Evolutionary conservation across 352 stramenopile species (phyloP), one percentile per base, ranked within the genome.

Genomic region (Phytophthora pinifolia): DNA sequence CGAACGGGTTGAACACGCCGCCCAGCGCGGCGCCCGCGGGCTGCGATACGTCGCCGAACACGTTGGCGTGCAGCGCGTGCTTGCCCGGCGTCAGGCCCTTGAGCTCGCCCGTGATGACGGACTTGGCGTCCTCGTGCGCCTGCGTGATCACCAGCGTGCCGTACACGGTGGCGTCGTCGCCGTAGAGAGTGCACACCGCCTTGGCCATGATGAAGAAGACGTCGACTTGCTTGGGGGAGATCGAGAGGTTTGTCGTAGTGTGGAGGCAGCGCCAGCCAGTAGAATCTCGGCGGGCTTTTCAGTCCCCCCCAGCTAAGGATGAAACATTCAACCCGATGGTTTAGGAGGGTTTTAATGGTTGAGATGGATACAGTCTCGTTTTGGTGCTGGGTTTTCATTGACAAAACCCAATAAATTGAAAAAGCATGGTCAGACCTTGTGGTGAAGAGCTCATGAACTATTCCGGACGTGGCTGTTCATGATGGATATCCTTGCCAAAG

Each of bases 1-100:
- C 94, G 73, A 98, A 99, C 44, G 96, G 96, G 78, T 99, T 99
- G 82, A 99, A 99, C 43, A 98, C 96, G 46, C 89, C 86, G 46
- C 94, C 96, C 47, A 89, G 81, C 12, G 79, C 73, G 25, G 64
- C 74, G 51, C 79, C 80, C 6, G 74, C 72, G 0, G 77, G 63
- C 65, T 98, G 81, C 35, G 86, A 94, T 41, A 98, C 82, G 62
- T 99, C 94, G 31, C 96, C 96, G 66, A 97, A 98, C 29, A 97
- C 83, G 73, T 98, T 97, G 43, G 98, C 81, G 61, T 97, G 88
- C 54, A 99, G 70, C 29, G 94, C 96, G 74, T 99, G 96, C 74
- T 98, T 98, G 52, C 95, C 96, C 15, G 78, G 55, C 34, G 71
- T 48, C 25, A 96, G 67, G 33, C 69, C 67, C 76, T 89, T 92